phyloP scores from a whole-genome alignment of 306 rosid species.

The Cotoneaster glaucophyllus region DNA sequence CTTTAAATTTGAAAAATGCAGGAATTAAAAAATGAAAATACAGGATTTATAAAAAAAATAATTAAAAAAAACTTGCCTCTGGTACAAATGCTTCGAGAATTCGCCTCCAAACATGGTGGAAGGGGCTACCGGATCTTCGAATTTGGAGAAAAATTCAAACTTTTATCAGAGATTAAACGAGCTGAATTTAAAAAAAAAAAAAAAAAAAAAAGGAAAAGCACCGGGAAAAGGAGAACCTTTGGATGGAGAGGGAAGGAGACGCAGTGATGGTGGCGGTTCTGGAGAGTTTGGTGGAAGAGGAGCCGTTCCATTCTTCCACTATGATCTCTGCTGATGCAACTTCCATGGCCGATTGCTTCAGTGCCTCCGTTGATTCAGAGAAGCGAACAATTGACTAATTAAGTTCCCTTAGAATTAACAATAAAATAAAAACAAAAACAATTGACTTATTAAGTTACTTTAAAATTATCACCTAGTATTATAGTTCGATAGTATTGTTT shows the following conservation, averaged over 20 bases:
- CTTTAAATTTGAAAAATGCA: background rate
- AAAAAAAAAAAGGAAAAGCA: background rate
- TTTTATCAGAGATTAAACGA: background rate
- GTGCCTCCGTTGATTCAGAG: background rate
- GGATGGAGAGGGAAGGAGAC: conserved; percentile 50
- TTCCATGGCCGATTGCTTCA: conserved; percentile 33
- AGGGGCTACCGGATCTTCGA: conserved; percentile 61
- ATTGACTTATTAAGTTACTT: too few relatives aligned
- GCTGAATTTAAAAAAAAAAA: background rate
- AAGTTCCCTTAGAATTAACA: too few relatives aligned
- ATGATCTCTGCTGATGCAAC: conserved; percentile 11
- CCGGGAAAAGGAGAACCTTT: conserved; percentile 33
- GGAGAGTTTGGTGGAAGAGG: conserved; percentile 67
- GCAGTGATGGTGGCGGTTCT: conserved; percentile 72
- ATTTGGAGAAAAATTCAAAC: background rate
- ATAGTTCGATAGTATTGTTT: accelerated
- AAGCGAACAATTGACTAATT: background rate
- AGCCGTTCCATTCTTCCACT: conserved; percentile 88
- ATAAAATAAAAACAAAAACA: background rate
- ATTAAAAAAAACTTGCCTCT: conserved; percentile 48
- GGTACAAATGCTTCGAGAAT: conserved; percentile 89
- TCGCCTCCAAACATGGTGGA: conserved; percentile 60
- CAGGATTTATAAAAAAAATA: background rate
- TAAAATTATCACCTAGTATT: too few relatives aligned
- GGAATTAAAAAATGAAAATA: background rate